Evolutionary conservation across 2,329 filamentous ascomycete genomes (phyloP), one percentile per base, ranked within the genome.

Genomic region (Cordyceps fumosorosea): DNA sequence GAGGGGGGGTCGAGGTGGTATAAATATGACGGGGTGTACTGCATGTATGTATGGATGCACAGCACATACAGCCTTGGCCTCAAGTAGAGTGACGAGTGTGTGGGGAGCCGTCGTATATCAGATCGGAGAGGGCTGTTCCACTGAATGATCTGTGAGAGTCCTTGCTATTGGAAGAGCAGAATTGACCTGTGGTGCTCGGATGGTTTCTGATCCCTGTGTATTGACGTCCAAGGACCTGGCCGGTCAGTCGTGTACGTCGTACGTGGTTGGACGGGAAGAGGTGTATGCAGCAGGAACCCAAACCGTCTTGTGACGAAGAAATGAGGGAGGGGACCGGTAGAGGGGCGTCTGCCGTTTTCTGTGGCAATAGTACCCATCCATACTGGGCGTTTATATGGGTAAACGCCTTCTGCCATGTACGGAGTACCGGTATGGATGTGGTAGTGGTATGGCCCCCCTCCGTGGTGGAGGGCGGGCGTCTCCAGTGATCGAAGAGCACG

Each of bases 1-100:
- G 67, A 65, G 66, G 67, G 67, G 64, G 65, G 60, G 65, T 70
- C 67, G 68, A 24, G 48, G 29, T 42, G 59, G 51, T 57, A 63
- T 50, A 51, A 60, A 53, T 62, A 48, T 48, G 50, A 62, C 22
- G n/a, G 58, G 47, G 34, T 18, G 45, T 22, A 56, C 57, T 42
- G 62, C 34, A 37, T 12, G 34, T 14, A 37, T 37, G 34, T 29
- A 29, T 29, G 29, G 29, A 29, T 29, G 29, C 29, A 29, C 34
- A 37, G 37, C 8, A 42, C 51, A 52, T 34, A 48, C 29, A 18
- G 53, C 32, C 56, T 22, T 56, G 55, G 50, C 47, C 34, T 45
- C 29, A 44, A 48, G 53, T 60, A 26, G 42, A 48, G 48, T 18
- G 48, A 29, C 10, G 37, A 34, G 34, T 48, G 29, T 56, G 54